Conservation (phyloP, 306 rosid species). For the Trifolium fragiferum region DNA sequence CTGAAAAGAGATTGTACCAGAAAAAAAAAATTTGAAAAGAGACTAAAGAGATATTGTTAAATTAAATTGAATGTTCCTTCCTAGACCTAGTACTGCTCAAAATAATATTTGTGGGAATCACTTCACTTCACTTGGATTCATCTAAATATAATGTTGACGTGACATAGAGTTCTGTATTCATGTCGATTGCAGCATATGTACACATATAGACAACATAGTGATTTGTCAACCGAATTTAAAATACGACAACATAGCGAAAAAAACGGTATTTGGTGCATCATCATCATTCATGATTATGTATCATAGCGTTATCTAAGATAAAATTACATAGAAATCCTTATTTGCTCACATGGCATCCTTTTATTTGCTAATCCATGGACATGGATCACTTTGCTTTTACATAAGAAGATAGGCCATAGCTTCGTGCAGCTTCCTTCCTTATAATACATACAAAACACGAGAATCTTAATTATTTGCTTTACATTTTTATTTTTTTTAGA, state of each 20-base stretch:
- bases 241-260: conserved; percentile 14
- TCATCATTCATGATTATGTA: neutral
- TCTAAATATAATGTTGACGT: conserved; percentile 24
- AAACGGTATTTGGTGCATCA: conserved; percentile 3
- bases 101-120: neutral
- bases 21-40: too few species aligned
- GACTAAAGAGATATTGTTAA: too few species aligned
- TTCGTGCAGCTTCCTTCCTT: neutral
- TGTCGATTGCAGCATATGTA: neutral
- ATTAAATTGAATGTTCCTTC: too few species aligned
- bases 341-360: conserved; percentile 42
- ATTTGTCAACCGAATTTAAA: too few species aligned
- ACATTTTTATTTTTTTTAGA: neutral
- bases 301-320: neutral
- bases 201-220: too few species aligned
- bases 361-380: conserved; percentile 38
- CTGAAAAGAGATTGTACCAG: too few species aligned
- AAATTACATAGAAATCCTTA: conserved; percentile 40
- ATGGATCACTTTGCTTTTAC: conserved; percentile 20
- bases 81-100: too few species aligned
- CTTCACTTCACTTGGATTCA: neutral
- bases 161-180: neutral
- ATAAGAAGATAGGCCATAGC: conserved; percentile 15
- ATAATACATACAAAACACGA: neutral
- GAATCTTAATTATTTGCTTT: conserved; percentile 1